These are phyloP conservation scores for Brasilioporus rufonigricans DNA, from an alignment of 768 basidiomycete species.

Conservation along the genomic window DNA sequence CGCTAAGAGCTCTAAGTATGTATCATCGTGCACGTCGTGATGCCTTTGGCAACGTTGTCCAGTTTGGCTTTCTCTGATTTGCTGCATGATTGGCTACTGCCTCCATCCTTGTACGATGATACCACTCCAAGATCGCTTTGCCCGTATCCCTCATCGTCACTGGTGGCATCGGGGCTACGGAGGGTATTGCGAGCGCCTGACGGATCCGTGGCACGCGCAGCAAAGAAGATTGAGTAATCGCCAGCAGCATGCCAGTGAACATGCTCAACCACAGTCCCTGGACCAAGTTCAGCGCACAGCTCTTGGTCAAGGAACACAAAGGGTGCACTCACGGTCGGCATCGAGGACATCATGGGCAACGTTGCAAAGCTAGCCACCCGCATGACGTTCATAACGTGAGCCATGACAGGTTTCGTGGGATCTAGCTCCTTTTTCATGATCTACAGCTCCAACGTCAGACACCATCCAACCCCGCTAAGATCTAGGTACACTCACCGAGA, in stretches of 20 bases:
- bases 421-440: conserved; percentile 54
- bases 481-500: conserved; percentile 53
- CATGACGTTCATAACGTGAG: conserved; percentile 68
- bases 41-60: conserved; percentile 22
- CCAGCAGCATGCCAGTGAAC: conserved; percentile 45
- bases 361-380: conserved; percentile 53
- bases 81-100: not conserved
- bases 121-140: conserved; percentile 19
- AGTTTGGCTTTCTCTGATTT: conserved; percentile 22
- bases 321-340: conserved; percentile 60
- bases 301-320: not conserved
- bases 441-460: conserved; percentile 22
- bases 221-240: conserved; percentile 46
- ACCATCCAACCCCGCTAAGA: not conserved
- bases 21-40: conserved; percentile 11
- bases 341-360: conserved; percentile 50
- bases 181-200: conserved; percentile 35
- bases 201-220: conserved; percentile 45
- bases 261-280: conserved; percentile 63
- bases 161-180: conserved; percentile 6
- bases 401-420: conserved; percentile 50
- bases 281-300: not conserved
- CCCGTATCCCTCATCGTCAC: conserved; percentile 32
- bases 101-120: conserved; percentile 2
- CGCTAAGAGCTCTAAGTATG: too few relatives aligned